Conservation (phyloP, 106 monocot species). For the Xerophyta viscosa region DNA sequence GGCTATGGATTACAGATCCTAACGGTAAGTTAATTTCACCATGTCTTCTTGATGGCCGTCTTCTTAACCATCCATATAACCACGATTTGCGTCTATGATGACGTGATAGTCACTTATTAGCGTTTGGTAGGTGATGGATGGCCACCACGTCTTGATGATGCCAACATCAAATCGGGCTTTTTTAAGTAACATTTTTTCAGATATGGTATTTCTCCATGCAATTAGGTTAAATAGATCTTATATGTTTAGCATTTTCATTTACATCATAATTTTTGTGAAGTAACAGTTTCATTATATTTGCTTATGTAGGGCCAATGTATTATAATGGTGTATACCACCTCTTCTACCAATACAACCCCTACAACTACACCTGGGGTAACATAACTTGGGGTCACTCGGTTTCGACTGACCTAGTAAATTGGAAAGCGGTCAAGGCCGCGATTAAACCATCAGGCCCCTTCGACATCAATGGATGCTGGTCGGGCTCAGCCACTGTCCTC, state of each 20-base stretch:
- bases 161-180: not conserved
- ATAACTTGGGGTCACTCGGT: constrained; percentile 80
- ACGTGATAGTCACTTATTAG: too few species aligned
- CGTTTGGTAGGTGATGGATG: too few species aligned
- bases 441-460: constrained; percentile 59
- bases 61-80: too few species aligned
- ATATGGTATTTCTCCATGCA: too few species aligned
- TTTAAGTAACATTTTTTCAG: not conserved
- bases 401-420: constrained; percentile 73
- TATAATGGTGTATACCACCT: constrained; percentile 82
- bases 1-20: too few species aligned
- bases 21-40: not conserved
- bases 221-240: too few species aligned
- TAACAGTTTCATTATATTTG: too few species aligned
- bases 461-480: constrained; percentile 82
- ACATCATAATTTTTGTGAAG: too few species aligned
- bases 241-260: too few species aligned
- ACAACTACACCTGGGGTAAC: constrained; percentile 61
- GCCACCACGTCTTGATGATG: too few species aligned
- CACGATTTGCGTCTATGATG: too few species aligned
- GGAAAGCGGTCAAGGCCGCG: constrained; percentile 47
- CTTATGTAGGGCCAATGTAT: constrained; percentile 60
- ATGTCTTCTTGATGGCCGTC: too few species aligned
- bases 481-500: constrained; percentile 79
- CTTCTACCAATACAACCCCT: constrained; percentile 89